Percentiles rank a stretch among this genome's conserved stretches.
Conservation (phyloP, 768 basidiomycete species). For the Podaxis sp. region DNA sequence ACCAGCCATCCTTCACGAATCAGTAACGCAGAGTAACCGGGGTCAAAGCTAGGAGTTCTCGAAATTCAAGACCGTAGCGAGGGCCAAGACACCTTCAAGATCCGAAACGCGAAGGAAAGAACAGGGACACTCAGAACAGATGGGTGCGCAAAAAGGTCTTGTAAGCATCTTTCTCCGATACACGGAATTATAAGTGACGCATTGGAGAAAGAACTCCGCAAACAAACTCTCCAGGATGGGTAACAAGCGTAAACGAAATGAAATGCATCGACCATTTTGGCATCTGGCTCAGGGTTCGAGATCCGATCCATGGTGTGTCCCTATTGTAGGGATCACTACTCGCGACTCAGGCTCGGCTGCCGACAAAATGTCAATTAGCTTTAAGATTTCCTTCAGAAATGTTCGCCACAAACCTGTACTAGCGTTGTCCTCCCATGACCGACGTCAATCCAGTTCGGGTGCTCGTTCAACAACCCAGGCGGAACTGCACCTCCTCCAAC, state of each 20-base stretch:
- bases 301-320: slow-evolving; percentile 3
- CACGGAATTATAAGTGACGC: background rate
- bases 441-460: no score
- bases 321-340: background rate
- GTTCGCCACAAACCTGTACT: background rate
- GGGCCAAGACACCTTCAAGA: background rate
- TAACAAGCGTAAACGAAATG: background rate
- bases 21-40: background rate
- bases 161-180: background rate
- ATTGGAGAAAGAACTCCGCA: background rate
- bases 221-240: background rate
- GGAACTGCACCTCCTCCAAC: no score
- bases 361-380: background rate
- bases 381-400: background rate
- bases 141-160: background rate
- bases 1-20: background rate
- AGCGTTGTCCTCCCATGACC: background rate
- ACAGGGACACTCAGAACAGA: background rate
- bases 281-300: background rate
- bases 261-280: background rate
- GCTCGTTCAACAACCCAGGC: no score
- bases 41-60: background rate
- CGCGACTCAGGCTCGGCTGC: background rate
- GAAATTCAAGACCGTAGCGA: background rate
- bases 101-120: background rate